Evolutionary conservation across 495 filamentous ascomycete genomes (phyloP), one percentile per base, ranked within the genome.

Genomic region (Penicillium manginii): DNA sequence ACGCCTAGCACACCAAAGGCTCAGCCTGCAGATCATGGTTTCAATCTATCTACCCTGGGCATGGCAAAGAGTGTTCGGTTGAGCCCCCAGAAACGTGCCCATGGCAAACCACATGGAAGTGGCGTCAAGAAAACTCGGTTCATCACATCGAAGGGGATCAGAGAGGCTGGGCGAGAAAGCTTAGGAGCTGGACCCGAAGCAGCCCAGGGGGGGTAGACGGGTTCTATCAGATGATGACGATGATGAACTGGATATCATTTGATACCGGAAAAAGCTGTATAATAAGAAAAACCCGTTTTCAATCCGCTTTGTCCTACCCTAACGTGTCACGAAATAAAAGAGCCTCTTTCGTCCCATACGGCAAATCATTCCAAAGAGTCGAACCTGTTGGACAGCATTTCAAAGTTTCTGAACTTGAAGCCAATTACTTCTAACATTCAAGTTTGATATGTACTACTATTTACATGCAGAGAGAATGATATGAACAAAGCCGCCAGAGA

Each of bases 121-220:
- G 68, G 67, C 4, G 71, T 78, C 12, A 93, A 94, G 73, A 94
- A 92, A 78, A 94, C 90, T 14, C 78, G 91, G 17, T 94, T 96
- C 65, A 83, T 91, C 39, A 93, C 86, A 31, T 82, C 84, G 23
- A 88, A 86, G 68, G 90, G 89, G 0, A 91, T 91, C 56, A 83
- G 83, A 64, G 88, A 90, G 68, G 88, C 90, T 0, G 89, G 89
- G 3, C 79, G 88, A 57, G 89, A 92, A 60, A 91, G 90, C 65
- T 59, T 91, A 4, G 88, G 88, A 31, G 81, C 77, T 2, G 78
- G 65, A 6, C 78, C 60, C 58, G 78, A 62, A 52, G 59, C 48
- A 55, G 66, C 56, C 56, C 65, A 53, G 53, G 68, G 62, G 40
- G 65, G 65, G 55, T 54, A 62, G 58, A 53, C 68, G 55, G 55